Evolutionary conservation across 768 basidiomycete genomes (phyloP).

Genomic region (Hysterangium stoloniferum): DNA sequence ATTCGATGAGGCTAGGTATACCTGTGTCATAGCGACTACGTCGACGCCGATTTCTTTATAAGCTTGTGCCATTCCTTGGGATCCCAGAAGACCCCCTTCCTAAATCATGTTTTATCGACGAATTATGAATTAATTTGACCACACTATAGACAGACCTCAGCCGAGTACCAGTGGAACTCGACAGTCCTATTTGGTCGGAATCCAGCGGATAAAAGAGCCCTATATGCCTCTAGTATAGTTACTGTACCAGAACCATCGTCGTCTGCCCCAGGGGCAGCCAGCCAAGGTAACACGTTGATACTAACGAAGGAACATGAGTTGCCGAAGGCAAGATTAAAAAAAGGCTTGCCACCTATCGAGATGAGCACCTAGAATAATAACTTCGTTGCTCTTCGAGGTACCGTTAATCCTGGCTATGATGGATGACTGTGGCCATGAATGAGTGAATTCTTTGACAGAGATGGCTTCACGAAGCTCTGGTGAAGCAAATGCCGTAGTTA

Average conservation of each 20-base stretch:
- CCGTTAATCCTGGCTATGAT: constrained; percentile 75
- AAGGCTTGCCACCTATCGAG: constrained; percentile 56
- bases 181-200: constrained; percentile 59
- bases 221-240: constrained; percentile 71
- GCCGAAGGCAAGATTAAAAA: background rate
- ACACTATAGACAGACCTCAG: constrained; percentile 50
- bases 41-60: constrained; percentile 58
- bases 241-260: constrained; percentile 62
- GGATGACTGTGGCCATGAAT: constrained; percentile 81
- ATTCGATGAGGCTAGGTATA: constrained; percentile 26
- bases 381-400: constrained; percentile 47
- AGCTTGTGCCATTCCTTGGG: constrained; percentile 50
- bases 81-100: constrained; percentile 83
- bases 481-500: constrained; percentile 55
- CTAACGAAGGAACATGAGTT: constrained; percentile 24
- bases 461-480: constrained; percentile 49
- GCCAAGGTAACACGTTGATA: constrained; percentile 72
- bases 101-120: too few relatives aligned
- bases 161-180: constrained; percentile 83
- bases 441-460: constrained; percentile 61
- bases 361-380: constrained; percentile 72
- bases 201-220: constrained; percentile 58
- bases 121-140: background rate
- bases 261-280: constrained; percentile 73
- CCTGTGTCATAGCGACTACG: constrained; percentile 80